Evolutionary conservation across 805 yeast genomes (phyloP).

Genomic region (Metschnikowia reukaufii): DNA sequence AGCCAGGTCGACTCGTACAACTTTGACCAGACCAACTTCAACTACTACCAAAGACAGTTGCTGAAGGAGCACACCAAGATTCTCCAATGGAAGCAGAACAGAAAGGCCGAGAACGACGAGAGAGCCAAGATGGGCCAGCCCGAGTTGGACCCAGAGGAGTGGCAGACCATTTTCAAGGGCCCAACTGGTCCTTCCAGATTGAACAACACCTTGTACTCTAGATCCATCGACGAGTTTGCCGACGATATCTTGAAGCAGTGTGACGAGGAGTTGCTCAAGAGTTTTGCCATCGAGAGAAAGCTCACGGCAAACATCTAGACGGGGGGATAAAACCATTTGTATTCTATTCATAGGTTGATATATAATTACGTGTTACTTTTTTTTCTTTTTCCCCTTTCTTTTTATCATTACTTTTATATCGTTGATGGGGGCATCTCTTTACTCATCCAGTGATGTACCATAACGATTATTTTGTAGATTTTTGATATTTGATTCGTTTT

Average conservation of each 20-base stretch:
- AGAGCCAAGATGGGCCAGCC: conserved; percentile 59
- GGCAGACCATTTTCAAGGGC: conserved; percentile 63
- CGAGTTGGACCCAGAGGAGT: conserved; percentile 57
- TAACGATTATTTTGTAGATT: too few relatives aligned
- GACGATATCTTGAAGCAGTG: conserved; percentile 70
- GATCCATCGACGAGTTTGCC: conserved; percentile 69
- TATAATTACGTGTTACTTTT: conserved; percentile 6
- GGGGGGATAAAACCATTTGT: conserved; percentile 10
- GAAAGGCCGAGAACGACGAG: conserved; percentile 63
- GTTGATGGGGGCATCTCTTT: too few relatives aligned
- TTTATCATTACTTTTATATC: too few relatives aligned
- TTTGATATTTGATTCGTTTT: too few relatives aligned
- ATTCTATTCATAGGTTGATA: conserved; percentile 7
- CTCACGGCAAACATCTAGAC: conserved; percentile 30
- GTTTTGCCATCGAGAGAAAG: conserved; percentile 58
- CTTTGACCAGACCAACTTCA: conserved; percentile 76
- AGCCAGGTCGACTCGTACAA: conserved; percentile 73
- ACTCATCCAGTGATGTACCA: too few relatives aligned
- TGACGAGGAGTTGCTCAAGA: conserved; percentile 62
- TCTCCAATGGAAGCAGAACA: conserved; percentile 70
- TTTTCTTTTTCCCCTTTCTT: not conserved
- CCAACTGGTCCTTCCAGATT: conserved; percentile 75
- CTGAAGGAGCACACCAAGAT: conserved; percentile 69
- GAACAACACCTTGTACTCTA: conserved; percentile 66
- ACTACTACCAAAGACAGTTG: conserved; percentile 76